These are phyloP conservation scores for Podospora fimiseda DNA, from an alignment of 495 filamentous ascomycete genomes.

Conservation along the genomic window DNA sequence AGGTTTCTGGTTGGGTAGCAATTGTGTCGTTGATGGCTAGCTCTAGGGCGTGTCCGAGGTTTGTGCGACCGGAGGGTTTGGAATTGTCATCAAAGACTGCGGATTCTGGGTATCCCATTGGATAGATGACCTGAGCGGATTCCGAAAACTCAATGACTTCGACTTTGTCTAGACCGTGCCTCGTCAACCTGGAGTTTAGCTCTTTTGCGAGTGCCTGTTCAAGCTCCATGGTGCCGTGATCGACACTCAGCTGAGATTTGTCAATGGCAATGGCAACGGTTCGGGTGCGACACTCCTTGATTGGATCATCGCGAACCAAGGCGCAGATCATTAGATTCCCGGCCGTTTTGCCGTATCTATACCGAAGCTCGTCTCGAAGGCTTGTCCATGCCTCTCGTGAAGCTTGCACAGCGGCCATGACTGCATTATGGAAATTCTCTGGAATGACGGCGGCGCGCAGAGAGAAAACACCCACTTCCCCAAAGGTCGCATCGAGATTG, in stretches of 20 bases:
- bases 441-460: slow-evolving; percentile 12
- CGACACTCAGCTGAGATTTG: slow-evolving; percentile 4
- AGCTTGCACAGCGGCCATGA: slow-evolving; percentile 13
- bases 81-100: slow-evolving; percentile 3
- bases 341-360: slow-evolving; percentile 11
- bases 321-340: slow-evolving; percentile 25
- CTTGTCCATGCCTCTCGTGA: slow-evolving; percentile 17
- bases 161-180: slow-evolving; percentile 11
- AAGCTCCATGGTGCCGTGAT: not conserved
- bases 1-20: slow-evolving; percentile 14
- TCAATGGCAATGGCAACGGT: slow-evolving; percentile 6
- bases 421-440: slow-evolving; percentile 18
- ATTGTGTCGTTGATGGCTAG: slow-evolving; percentile 16
- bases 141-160: slow-evolving; percentile 14
- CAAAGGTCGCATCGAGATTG: slow-evolving; percentile 19
- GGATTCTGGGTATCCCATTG: slow-evolving; percentile 11
- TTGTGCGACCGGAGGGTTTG: not conserved
- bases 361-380: slow-evolving; percentile 11
- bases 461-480: slow-evolving; percentile 8
- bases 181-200: slow-evolving; percentile 3
- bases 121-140: slow-evolving; percentile 6
- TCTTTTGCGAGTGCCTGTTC: slow-evolving; percentile 1
- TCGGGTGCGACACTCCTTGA: slow-evolving; percentile 23
- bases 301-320: slow-evolving; percentile 21
- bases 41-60: slow-evolving; percentile 14